Evolutionary conservation across 257 asterid species (phyloP).

Genomic region (Rhazya stricta): DNA sequence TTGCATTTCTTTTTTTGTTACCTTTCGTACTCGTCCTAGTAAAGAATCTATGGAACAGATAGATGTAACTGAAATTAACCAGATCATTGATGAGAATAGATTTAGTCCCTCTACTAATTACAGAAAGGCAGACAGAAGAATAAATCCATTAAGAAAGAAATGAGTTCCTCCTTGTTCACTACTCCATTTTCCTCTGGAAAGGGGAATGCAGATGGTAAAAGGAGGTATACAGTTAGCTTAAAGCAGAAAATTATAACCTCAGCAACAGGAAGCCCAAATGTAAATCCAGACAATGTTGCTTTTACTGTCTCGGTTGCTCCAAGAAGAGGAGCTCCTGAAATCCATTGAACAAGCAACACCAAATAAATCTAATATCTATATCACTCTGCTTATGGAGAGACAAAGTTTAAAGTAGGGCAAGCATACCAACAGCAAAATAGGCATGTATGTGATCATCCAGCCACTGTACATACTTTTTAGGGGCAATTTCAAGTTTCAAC

Average conservation of each 20-base stretch:
- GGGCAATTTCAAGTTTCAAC: conserved; percentile 95
- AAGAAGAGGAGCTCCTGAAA: conserved; percentile 91
- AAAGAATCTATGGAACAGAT: neutral
- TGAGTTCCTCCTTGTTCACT: neutral
- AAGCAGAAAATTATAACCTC: conserved; percentile 56
- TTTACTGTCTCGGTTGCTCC: conserved; percentile 82
- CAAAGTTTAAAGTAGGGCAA: conserved; percentile 19
- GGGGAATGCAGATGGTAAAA: neutral
- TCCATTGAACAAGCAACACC: conserved; percentile 22
- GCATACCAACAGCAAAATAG: conserved; percentile 97
- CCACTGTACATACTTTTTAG: conserved; percentile 77
- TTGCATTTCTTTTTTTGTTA: neutral
- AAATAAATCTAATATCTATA: conserved; percentile 17
- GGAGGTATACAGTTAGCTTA: neutral
- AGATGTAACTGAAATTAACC: neutral
- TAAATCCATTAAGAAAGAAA: neutral
- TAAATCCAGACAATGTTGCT: conserved; percentile 70
- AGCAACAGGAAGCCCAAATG: conserved; percentile 92
- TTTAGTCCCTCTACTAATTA: neutral
- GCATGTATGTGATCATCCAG: conserved; percentile 95
- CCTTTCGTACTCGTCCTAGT: neutral
- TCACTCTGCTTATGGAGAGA: conserved; percentile 15
- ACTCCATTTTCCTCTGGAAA: neutral
- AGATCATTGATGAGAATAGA: neutral
- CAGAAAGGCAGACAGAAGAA: neutral